Evolutionary conservation across 1,139 yeast genomes (phyloP), one percentile per base, ranked within the genome.

Genomic region (Yamadazyma mexicana): DNA sequence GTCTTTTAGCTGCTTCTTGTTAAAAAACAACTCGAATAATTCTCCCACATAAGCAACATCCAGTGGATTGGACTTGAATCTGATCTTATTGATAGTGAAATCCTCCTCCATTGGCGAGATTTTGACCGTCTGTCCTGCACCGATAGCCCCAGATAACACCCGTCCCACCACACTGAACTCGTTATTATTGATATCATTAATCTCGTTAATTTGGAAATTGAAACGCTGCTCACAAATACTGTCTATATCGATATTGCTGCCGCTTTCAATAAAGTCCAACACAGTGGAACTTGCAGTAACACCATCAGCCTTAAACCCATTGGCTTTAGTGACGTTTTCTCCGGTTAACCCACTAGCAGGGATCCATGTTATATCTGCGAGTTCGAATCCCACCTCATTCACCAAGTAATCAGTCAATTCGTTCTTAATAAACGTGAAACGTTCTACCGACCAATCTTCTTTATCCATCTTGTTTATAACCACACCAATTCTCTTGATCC

Each of bases 291-390:
- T 5, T 5, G 12, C 18, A 5, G 16, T 5, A 6, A 8, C 20
- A 12, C 57, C 56, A 54, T 83, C 83, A 94, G 95, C 85, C 12
- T 51, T 53, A 61, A 73, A 45, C 50, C 59, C 49, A 46, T 66
- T 38, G 33, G 63, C 58, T 25, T 72, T 73, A 10, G 81, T 81
- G 6, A 92, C 89, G 58, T 92, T 92, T 39, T 76, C 81, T 18
- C 99, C 98, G 1, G 79, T 68, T 34, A 87, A 73, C 0, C 98
- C 98, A 29, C 95, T 84, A 33, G 87, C 79, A 9, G 99, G 98
- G 3, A 92, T 74, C 62, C 85, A 89, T 4, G 65, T 59, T 4
- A 87, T 57, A 46, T 83, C 77, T 2, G 61, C 59, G 3, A 54
- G 47, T 2, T 58, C 49, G 55, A 79, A 89, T 0, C 92, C 91